phyloP scores from a whole-genome alignment of 2,329 filamentous ascomycete genomes.

The Botryotinia globosa region DNA sequence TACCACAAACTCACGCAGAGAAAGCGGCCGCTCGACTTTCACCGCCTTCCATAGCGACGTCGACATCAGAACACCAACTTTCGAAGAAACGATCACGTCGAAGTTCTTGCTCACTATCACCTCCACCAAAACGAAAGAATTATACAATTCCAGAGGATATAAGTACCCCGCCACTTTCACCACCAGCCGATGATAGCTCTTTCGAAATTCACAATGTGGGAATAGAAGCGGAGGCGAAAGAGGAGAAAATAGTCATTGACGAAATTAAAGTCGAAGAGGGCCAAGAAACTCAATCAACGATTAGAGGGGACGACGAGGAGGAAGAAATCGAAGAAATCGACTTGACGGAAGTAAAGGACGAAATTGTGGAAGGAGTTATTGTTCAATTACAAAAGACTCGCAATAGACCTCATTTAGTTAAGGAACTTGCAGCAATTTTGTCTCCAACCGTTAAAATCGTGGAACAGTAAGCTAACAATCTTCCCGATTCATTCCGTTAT shows the following conservation, averaged over 20 bases:
- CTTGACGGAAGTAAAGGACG: constrained; percentile 83
- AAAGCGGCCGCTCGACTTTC: constrained; percentile 47
- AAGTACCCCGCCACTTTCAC: constrained; percentile 76
- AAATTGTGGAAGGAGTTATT: constrained; percentile 90
- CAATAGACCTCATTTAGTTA: constrained; percentile 91
- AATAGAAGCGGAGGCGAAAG: neutral
- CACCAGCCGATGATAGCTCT: constrained; percentile 46
- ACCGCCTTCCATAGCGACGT: constrained; percentile 36
- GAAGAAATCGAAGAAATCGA: constrained; percentile 59
- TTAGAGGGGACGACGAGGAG: constrained; percentile 25
- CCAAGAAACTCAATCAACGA: neutral
- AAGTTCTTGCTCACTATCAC: constrained; percentile 45
- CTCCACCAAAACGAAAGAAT: constrained; percentile 41
- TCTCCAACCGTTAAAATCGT: constrained; percentile 75
- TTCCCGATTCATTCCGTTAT: constrained; percentile 18
- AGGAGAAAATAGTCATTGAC: neutral
- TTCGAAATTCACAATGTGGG: neutral
- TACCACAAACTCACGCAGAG: constrained; percentile 65
- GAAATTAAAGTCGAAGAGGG: neutral
- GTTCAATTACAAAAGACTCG: constrained; percentile 83
- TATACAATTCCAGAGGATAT: neutral
- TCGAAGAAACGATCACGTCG: constrained; percentile 77
- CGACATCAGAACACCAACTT: constrained; percentile 41
- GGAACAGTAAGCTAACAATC: constrained; percentile 70
- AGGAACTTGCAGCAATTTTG: constrained; percentile 82